Base-by-base conservation (phyloP, 495 filamentous ascomycete genomes). In the Venustampulla echinocandica region DNA sequence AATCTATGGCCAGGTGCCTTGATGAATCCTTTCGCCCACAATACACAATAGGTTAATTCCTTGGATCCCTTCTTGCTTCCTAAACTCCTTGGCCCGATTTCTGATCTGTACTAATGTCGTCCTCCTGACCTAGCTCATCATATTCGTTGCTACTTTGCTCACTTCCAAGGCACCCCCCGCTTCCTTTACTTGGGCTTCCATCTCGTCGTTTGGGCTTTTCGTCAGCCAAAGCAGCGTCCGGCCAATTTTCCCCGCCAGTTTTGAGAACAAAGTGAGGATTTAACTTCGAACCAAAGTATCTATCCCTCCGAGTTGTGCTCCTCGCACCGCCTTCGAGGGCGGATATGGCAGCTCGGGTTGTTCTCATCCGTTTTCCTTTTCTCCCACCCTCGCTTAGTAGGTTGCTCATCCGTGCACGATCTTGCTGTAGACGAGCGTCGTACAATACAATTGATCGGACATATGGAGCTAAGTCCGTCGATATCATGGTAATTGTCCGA, bases 241-340 rank as follows among this genome's bases (percentile, higher is more conserved):
- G 67, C 87, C 87, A 92, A 4, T 67, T 71, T 32, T 65, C 60
- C 5, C 78, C 79, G 0, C 78, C 86, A 1, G 89, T 90, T 28
- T 61, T 66, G 55, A 86, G 68, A 1, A 93, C 76, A 23, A 74
- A 57, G 6, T 68, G 59, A 6, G 78, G 69, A 50, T 90, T 83
- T 10, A 84, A 60, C 4, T 77, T 69, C 18, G 69, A 69, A n/a
- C 75, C 69, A 60, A 95, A 90, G 78, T 88, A 95, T 41, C 75
- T 73, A 61, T 92, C 87, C 42, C 75, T 77, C 38, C 87, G 74
- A 14, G 78, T 86, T 1, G 70, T 78, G 28, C 78, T 75, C 54
- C 92, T 78, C 35, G 72, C 71, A 1, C 87, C 81, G 14, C 89
- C 90, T 55, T 94, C 89, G 0, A 90, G 69, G 0, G 90, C 93